Conservation (phyloP, 2,329 filamentous ascomycete genomes). For the Raffaelea deltoideospora region DNA sequence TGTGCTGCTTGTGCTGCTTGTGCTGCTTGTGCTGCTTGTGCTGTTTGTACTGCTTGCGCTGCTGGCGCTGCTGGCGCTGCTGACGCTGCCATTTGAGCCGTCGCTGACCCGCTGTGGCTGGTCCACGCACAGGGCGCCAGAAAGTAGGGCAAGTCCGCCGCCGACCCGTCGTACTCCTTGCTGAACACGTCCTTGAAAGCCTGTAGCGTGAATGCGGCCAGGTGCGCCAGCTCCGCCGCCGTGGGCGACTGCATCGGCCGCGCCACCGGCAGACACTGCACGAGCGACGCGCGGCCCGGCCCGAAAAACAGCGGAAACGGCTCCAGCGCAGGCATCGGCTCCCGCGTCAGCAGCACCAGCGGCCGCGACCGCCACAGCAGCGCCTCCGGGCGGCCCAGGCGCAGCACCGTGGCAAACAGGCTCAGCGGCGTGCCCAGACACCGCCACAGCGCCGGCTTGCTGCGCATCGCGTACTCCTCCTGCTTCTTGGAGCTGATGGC, state of each 20-base stretch:
- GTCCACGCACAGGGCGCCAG: constrained; percentile 47
- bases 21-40: too few species aligned
- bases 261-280: constrained; percentile 32
- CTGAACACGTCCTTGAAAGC: constrained; percentile 79
- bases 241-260: constrained; percentile 27
- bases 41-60: too few species aligned
- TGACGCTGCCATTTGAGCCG: too few species aligned
- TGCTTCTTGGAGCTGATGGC: constrained; percentile 69
- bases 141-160: constrained; percentile 64
- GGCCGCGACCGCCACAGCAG: constrained; percentile 46
- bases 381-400: constrained; percentile 37
- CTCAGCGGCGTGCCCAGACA: constrained; percentile 26
- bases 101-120: too few species aligned
- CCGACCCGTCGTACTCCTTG: constrained; percentile 57
- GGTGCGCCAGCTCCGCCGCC: constrained; percentile 24
- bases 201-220: constrained; percentile 61
- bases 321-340: constrained; percentile 47
- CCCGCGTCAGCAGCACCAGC: constrained; percentile 56
- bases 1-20: too few species aligned
- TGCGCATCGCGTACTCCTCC: constrained; percentile 58
- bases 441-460: constrained; percentile 66
- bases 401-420: constrained; percentile 48
- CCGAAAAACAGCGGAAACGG: constrained; percentile 59
- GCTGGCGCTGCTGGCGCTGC: too few species aligned
- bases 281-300: constrained; percentile 40